Evolutionary conservation across 176 grass and related monocot species (phyloP).

Genomic region (Cymbopogon citratus): DNA sequence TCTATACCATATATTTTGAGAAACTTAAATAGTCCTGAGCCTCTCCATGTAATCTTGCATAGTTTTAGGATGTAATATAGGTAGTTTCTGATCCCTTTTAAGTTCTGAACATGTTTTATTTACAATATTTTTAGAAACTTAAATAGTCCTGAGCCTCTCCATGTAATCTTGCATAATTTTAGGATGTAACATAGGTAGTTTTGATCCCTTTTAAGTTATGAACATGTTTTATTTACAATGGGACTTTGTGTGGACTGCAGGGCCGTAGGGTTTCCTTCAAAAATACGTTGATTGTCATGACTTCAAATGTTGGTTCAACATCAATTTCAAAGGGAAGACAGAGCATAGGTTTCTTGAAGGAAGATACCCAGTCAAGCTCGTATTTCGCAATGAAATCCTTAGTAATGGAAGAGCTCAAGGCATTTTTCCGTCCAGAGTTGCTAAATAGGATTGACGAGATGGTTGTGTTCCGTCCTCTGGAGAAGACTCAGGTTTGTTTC

Average conservation of each 20-base stretch:
- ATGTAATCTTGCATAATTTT: background rate
- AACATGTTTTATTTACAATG: conserved; percentile 29
- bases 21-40: background rate
- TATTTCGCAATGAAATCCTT: conserved; percentile 78
- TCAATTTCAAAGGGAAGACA: conserved; percentile 71
- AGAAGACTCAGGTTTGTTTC: conserved; percentile 72
- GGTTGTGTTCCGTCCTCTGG: conserved; percentile 83
- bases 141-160: background rate
- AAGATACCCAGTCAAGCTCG: conserved; percentile 54
- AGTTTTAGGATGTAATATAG: background rate
- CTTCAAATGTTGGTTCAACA: conserved; percentile 85
- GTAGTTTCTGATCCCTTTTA: background rate
- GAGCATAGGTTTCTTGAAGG: conserved; percentile 70
- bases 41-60: background rate
- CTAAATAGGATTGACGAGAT: conserved; percentile 97
- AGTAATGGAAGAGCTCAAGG: conserved; percentile 79
- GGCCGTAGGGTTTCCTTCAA: conserved; percentile 97
- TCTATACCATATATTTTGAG: background rate
- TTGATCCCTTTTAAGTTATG: background rate
- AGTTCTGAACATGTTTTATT: too few relatives aligned
- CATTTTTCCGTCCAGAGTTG: conserved; percentile 90
- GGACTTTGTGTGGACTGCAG: conserved; percentile 44
- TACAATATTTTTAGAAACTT: background rate
- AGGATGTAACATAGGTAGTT: background rate
- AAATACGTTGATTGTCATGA: conserved; percentile 98